Percentiles rank a stretch among this genome's conserved stretches.
Conservation (phyloP, 1,139 yeast genomes). For the Pneumocystis sp. region DNA sequence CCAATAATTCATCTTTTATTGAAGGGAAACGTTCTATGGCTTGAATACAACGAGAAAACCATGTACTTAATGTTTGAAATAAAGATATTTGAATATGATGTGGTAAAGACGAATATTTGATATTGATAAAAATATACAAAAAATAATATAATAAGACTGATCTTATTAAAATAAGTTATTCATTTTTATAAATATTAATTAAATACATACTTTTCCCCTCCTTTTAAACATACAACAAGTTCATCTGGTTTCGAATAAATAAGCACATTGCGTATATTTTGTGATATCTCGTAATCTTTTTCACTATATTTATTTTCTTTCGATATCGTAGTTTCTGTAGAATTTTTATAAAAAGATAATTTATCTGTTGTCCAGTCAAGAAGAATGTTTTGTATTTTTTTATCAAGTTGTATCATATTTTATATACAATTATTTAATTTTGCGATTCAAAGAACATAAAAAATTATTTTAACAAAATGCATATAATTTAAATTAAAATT, state of each 20-base stretch:
- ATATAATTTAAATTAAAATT: neutral
- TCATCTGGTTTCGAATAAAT: neutral
- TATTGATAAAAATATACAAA: neutral
- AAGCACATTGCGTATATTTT: neutral
- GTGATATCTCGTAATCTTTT: neutral
- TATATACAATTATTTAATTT: neutral
- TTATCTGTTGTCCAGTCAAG: neutral
- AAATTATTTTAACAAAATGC: neutral
- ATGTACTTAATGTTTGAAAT: neutral
- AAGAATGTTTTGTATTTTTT: neutral
- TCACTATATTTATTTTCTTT: neutral
- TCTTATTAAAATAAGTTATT: neutral
- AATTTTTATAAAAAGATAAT: neutral
- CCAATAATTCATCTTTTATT: neutral
- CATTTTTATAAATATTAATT: neutral
- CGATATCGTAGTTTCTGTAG: neutral
- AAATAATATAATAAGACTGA: neutral
- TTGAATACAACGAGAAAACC: neutral
- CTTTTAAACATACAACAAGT: neutral
- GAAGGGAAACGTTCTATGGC: neutral
- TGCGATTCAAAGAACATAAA: neutral
- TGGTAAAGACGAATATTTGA: neutral
- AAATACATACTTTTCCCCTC: neutral
- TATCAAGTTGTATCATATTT: neutral
- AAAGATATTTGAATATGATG: neutral